Base-by-base conservation (phyloP, 2,329 filamentous ascomycete genomes). In the Lecanoromycetidae sp. region DNA sequence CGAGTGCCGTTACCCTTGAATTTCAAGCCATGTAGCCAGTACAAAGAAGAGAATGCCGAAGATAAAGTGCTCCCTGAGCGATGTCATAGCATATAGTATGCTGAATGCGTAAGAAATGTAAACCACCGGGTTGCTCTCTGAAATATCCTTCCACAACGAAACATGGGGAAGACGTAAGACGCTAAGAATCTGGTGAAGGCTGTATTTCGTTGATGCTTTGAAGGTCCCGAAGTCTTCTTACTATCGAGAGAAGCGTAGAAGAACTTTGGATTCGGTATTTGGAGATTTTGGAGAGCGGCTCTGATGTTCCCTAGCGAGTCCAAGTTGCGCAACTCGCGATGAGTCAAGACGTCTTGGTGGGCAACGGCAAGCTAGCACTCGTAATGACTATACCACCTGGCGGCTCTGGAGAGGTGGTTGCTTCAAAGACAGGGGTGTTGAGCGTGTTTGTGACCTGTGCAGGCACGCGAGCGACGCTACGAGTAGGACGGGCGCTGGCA, bases 401-500 rank as follows among this genome's bases (percentile, higher is more conserved):
- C n/a, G 37, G 13, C 17, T 29, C n/a, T 22, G 27, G 3, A 20
- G n/a, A 19, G 22, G 39, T 36, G 22, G 33, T 33, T 2, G 30
- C 20, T 19, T 33, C 29, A 12, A 19, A 39, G 26, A 26, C 12
- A 8, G 37, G 32, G 6, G 27, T 17, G 20, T 3, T 19, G 20
- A 27, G 33, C 12, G 36, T 42, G 13, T 41, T 26, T 19, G 5
- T 17, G 19, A 32, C 34, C 13, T 17, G 25, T n/a, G n/a, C n/a
- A n/a, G n/a, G n/a, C n/a, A n/a, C n/a, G 13, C 37, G 29, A 20
- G 27, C 17, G 13, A 40, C 41, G 38, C 47, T 49, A 20, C 45
- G 50, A 19, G 42, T 52, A 15, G 50, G 44, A 20, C 42, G 52
- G 37, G 48, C 30, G 30, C 25, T 47, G 29, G 20, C 40, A 19